phyloP scores from a whole-genome alignment of 2,329 filamentous ascomycete genomes.

The Aspergillus ruber region DNA sequence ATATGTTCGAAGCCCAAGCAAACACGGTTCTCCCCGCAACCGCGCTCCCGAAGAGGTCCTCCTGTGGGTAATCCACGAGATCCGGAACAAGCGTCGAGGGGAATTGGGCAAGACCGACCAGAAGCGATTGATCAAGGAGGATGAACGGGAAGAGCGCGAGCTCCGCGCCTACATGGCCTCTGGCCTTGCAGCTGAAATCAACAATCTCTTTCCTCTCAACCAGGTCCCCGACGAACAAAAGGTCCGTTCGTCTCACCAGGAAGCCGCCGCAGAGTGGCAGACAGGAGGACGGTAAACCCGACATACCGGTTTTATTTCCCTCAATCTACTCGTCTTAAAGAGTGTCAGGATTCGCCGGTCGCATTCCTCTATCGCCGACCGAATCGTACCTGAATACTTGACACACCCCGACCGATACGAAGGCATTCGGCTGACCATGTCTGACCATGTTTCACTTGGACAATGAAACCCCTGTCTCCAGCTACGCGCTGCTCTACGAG shows the following conservation, averaged over 20 bases:
- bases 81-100: constrained; percentile 72
- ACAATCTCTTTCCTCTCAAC: constrained; percentile 32
- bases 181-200: constrained; percentile 41
- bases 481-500: neutral
- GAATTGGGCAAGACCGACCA: constrained; percentile 76
- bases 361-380: neutral
- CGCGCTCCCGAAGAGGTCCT: constrained; percentile 83
- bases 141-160: constrained; percentile 45
- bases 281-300: neutral
- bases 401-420: neutral
- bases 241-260: constrained; percentile 31
- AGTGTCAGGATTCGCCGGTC: neutral
- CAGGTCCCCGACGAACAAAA: constrained; percentile 35
- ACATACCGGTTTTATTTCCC: neutral
- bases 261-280: constrained; percentile 27
- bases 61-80: constrained; percentile 85
- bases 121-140: constrained; percentile 40
- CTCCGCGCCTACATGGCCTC: constrained; percentile 40
- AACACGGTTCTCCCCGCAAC: constrained; percentile 64
- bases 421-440: neutral
- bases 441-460: neutral
- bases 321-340: neutral
- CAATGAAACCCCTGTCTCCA: neutral
- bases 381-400: neutral
- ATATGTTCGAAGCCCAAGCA: constrained; percentile 51